Percentiles rank a stretch among this genome's conserved stretches.
Evolutionary conservation across 163 green algal genomes (phyloP).

Genomic region (Chlamydomonas reinhardtii): DNA sequence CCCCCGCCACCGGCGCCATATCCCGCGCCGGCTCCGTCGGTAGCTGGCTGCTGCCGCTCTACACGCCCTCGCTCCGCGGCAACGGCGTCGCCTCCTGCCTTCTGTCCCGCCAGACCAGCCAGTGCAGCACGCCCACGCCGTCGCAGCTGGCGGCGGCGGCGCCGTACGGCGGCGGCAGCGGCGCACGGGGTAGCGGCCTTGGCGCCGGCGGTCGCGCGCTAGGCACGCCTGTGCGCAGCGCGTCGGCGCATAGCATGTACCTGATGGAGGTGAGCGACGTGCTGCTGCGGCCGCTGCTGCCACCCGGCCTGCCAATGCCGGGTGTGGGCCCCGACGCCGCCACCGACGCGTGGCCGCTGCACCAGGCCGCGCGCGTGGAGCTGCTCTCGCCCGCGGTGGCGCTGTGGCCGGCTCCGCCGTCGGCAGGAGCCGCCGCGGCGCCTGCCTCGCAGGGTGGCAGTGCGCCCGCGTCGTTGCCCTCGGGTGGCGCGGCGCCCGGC

Average conservation of each 20-base stretch:
- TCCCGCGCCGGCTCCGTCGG: neutral
- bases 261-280: neutral
- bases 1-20: neutral
- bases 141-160: neutral
- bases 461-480: neutral
- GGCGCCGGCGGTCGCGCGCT: neutral
- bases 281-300: conserved; percentile 5
- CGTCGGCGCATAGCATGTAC: neutral
- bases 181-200: neutral
- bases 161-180: neutral
- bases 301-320: neutral
- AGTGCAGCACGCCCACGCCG: too few relatives aligned
- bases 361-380: neutral
- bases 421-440: neutral
- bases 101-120: too few relatives aligned
- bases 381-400: conserved; percentile 13
- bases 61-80: neutral
- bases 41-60: neutral
- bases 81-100: too few relatives aligned
- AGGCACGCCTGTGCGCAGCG: neutral
- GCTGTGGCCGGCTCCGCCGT: neutral
- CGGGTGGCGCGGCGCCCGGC: too few relatives aligned
- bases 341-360: too few relatives aligned
- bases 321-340: neutral
- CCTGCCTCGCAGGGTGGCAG: neutral